These are phyloP conservation scores for Gossypium thurberi DNA, from an alignment of 345 rosid genomes.

Conservation along the genomic window DNA sequence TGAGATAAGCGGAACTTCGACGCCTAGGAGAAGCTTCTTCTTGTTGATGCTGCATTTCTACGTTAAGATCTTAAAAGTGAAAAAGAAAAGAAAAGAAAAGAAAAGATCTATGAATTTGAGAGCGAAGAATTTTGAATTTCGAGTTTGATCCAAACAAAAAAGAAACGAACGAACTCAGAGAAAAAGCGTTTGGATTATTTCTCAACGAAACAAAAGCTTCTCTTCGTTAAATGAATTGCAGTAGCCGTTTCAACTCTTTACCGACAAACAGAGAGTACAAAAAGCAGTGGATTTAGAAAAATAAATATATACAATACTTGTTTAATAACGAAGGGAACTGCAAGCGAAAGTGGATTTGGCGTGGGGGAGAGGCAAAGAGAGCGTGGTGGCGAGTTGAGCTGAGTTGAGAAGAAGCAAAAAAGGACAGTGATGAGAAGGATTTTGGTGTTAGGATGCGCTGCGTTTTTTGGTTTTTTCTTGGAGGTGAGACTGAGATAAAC, in stretches of 20 bases:
- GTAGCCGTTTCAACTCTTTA: neutral
- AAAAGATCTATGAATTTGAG: neutral
- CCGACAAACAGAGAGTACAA: neutral
- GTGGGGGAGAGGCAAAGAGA: too few relatives aligned
- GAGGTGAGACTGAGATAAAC: too few relatives aligned
- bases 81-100: neutral
- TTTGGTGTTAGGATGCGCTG: too few relatives aligned
- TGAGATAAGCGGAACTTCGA: constrained; percentile 56
- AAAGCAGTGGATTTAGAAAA: neutral
- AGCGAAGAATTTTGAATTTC: neutral
- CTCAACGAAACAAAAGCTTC: neutral
- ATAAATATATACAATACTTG: neutral
- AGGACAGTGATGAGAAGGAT: too few relatives aligned
- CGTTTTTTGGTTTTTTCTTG: too few relatives aligned
- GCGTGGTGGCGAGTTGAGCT: too few relatives aligned
- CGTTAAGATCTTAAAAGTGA: neutral
- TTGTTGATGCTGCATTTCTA: constrained; percentile 29
- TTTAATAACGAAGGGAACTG: too few relatives aligned
- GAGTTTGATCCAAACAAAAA: constrained; percentile 9
- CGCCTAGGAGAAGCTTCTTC: constrained; percentile 32
- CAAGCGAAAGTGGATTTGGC: too few relatives aligned
- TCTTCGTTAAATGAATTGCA: neutral
- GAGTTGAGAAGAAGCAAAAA: too few relatives aligned
- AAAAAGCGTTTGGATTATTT: neutral
- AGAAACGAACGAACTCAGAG: neutral